phyloP scores from a whole-genome alignment of 169 alveolate species.

The Plasmodium vivax region DNA sequence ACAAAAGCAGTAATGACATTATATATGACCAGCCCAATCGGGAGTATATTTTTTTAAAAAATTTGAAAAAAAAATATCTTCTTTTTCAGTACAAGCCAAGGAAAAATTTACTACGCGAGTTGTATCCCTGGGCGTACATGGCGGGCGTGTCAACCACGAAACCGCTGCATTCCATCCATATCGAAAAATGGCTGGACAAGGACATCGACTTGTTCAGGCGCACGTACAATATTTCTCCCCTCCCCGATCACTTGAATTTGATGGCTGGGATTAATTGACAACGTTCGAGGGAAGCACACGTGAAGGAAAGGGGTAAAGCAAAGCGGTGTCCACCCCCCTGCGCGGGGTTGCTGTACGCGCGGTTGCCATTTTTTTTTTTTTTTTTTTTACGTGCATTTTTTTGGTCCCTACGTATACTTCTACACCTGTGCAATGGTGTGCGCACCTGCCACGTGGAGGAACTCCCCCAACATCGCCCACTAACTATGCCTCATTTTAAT shows the following conservation, averaged over 20 bases:
- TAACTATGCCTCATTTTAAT: background rate
- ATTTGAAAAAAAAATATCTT: constrained; percentile 37
- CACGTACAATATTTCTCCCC: constrained; percentile 53
- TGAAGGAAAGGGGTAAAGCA: background rate
- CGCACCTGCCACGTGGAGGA: background rate
- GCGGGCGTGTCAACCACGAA: constrained; percentile 45
- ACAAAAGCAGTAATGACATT: constrained; percentile 44
- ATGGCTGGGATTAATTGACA: constrained; percentile 71
- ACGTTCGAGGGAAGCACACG: background rate
- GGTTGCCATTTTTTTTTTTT: background rate
- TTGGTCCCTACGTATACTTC: background rate
- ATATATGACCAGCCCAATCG: constrained; percentile 38
- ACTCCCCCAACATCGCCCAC: background rate
- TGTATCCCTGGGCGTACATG: constrained; percentile 74
- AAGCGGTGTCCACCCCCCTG: background rate
- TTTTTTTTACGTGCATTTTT: background rate
- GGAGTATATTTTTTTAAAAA: constrained; percentile 64
- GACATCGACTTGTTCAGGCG: constrained; percentile 67
- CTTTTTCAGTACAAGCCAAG: constrained; percentile 74
- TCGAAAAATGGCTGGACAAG: constrained; percentile 73
- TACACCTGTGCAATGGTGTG: background rate
- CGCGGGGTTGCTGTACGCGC: background rate
- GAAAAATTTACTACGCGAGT: constrained; percentile 15
- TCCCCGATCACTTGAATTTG: constrained; percentile 44
- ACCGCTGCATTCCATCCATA: constrained; percentile 71